Evolutionary conservation across 768 basidiomycete genomes (phyloP), one percentile per base, ranked within the genome.

Genomic region (Pisolithus orientalis): DNA sequence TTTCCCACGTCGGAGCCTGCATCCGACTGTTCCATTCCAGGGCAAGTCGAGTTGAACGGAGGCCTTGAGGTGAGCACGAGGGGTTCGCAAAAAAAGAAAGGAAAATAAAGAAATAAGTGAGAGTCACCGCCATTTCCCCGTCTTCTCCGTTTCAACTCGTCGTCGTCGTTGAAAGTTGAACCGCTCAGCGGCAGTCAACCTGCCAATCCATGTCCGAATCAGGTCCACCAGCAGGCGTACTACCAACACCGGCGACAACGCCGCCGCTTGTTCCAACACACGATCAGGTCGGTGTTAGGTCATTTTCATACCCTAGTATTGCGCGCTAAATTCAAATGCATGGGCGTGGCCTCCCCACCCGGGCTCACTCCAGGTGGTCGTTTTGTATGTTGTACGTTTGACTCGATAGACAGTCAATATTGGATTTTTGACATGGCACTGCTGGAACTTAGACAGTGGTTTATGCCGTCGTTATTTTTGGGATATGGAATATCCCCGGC

Each of bases 401-500:
- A 58, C 48, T 45, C 38, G 55, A 53, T 5, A 11, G 16, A 53
- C 49, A 32, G 52, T 52, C 44, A 34, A 45, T 21, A 17, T 51
- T 47, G 45, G 50, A 34, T 27, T 42, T 13, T 34, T 34, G 34
- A 34, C 13, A 14, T 34, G 34, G 13, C 1, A 34, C 4, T 34
- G 34, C 11, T 34, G 34, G 34, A 34, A 34, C 34, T 47, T 62
- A 91, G 89, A 84, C 90, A 47, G 81, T 90, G 49, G 87, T 91
- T 47, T 91, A 85, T 75, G 80, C 86, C 47, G 89, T 93, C 53
- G 79, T 92, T 56, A 88, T 90, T 53, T 90, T 91, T 60, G 90
- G 87, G 40, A 77, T 90, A 57, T 93, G 90, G 90, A 87, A 85
- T 68, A 86, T 92, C 40, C 90, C 90, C 4, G 82, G 85, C 52